Evolutionary conservation across 371 early-diverging fungal genomes (phyloP).

Genomic region (Mucor sp.): DNA sequence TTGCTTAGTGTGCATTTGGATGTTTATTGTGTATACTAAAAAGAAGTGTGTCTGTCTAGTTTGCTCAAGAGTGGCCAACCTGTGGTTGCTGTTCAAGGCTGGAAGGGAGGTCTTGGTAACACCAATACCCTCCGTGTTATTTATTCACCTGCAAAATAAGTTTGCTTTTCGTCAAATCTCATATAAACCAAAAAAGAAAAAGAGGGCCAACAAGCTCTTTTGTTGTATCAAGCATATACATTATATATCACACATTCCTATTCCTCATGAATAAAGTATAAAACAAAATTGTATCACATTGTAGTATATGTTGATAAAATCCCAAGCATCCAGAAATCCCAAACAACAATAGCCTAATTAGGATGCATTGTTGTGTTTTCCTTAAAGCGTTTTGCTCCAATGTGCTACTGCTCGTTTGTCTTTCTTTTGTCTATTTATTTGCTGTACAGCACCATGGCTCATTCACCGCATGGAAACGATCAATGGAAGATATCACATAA

Average conservation of each 20-base stretch:
- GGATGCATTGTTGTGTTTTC: conserved; percentile 1
- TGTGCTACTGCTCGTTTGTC: background rate
- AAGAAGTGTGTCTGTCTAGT: conserved; percentile 11
- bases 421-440: background rate
- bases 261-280: background rate
- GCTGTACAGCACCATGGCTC: background rate
- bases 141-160: conserved; percentile 28
- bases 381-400: background rate
- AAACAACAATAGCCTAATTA: conserved; percentile 2
- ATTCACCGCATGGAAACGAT: background rate
- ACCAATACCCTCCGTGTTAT: conserved; percentile 86
- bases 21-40: background rate
- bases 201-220: background rate
- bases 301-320: too few species aligned
- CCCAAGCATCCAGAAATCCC: background rate
- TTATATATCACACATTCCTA: background rate
- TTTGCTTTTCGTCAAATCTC: background rate
- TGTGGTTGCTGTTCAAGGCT: conserved; percentile 84
- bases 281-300: background rate
- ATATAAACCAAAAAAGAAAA: background rate
- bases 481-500: conserved; percentile 2
- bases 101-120: conserved; percentile 81
- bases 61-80: conserved; percentile 67
- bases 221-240: background rate
- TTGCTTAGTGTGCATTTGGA: background rate